Base-by-base conservation (phyloP, 257 asterid species). In the Rehmannia glutinosa region DNA sequence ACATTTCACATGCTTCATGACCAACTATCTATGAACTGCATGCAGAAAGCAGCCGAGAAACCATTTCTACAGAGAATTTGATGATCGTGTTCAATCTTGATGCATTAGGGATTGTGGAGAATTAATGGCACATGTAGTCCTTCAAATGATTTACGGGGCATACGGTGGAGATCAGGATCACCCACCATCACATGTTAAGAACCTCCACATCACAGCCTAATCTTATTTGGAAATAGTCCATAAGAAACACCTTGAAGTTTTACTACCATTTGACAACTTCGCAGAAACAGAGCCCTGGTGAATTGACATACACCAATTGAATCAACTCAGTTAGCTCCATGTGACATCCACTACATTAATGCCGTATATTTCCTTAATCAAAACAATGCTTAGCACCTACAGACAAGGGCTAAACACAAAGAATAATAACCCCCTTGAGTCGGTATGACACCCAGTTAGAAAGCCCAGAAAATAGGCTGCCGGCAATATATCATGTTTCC, bases 261-360 rank as follows among this genome's bases (percentile, higher is more conserved):
- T 32, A 49, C 59, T 28, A 49, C 60, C 41, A 3, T 32, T n/a
- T 11, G 58, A 19, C 43, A 38, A 64, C 20, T 46, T n/a, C 5
- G 60, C 33, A 28, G 11, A 25, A 63, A 6, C n/a, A 43, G 13
- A 42, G 24, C 12, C 13, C 16, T 17, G 10, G 17, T 3, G 13
- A 41, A n/a, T 28, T n/a, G 54, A 62, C 27, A 11, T 28, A 28
- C n/a, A 42, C 49, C 33, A 30, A 47, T 28, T 20, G 46, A 19
- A 64, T 15, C 69, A 62, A 64, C 8, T 27, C 47, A 64, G 33
- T 46, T 64, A 47, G 62, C 36, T 51, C 71, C 60, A n/a, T 7
- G 49, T 35, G 39, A 50, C 23, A 66, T 13, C 43, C 41, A 25
- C 36, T 3, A 36, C 5, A 47, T 21, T 9, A 49, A 47, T 17